phyloP scores from a whole-genome alignment of 1,284 basidiomycete genomes.

The Boletus sp. region DNA sequence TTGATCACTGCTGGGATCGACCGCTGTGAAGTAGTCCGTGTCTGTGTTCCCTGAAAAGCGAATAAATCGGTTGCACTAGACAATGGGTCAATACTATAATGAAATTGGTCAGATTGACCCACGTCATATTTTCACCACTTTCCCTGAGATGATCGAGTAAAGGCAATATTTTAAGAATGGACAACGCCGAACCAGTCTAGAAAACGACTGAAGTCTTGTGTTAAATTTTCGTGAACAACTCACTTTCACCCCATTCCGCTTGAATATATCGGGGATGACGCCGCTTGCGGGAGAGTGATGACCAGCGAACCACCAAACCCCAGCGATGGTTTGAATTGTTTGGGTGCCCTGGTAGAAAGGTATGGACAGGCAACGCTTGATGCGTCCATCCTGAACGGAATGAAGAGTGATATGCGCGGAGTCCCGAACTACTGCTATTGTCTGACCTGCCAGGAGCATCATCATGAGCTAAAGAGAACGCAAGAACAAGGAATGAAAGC shows the following conservation, averaged over 20 bases:
- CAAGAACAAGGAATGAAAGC: conserved; percentile 15
- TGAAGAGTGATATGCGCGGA: conserved; percentile 65
- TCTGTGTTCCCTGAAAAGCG: conserved; percentile 67
- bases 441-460: conserved; percentile 49
- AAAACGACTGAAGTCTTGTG: conserved; percentile 7
- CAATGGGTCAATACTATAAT: conserved; percentile 12
- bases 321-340: conserved; percentile 36
- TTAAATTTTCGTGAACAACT: conserved; percentile 22
- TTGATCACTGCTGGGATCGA: conserved; percentile 53
- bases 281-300: conserved; percentile 38
- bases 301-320: conserved; percentile 69
- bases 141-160: conserved; percentile 66
- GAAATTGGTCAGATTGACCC: conserved; percentile 18
- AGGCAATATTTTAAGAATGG: conserved; percentile 63
- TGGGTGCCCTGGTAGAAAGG: conserved; percentile 16
- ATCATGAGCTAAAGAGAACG: conserved; percentile 9
- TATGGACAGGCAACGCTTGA: conserved; percentile 45
- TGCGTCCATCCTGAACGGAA: conserved; percentile 69
- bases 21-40: conserved; percentile 40
- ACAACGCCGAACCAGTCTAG: conserved; percentile 73
- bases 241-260: conserved; percentile 61
- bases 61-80: conserved; percentile 69
- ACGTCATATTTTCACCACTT: conserved; percentile 61
- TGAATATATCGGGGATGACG: conserved; percentile 71
- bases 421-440: conserved; percentile 66